Base-by-base conservation (phyloP, 805 yeast genomes). In the Cyberlindnera misumaiensis region DNA sequence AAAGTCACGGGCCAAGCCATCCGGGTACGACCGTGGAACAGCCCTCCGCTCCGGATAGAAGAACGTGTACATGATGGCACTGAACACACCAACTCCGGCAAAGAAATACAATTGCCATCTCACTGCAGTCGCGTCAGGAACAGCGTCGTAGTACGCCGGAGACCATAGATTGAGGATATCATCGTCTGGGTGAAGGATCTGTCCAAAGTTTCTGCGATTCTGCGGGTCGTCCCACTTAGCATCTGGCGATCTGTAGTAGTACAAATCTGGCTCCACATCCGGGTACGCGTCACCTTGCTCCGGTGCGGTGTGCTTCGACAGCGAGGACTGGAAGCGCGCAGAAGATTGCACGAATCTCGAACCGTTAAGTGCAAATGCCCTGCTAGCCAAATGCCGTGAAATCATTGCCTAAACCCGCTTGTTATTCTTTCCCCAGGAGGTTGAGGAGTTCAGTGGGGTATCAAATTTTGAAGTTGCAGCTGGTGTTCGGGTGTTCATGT, bases 101-200 rank as follows among this genome's bases (percentile, higher is more conserved):
- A 81, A 73, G 60, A 81, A 81, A 7, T 65, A 54, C n/a, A 63
- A 63, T 46, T 78, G 72, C 58, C 75, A 75, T 49, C 62, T 69
- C 38, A 77, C 59, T 1, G 95, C 94, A 25, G 74, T 70, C 33
- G 60, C 55, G 60, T 83, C 81, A 29, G 73, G 64, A 26, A 77
- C 82, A 28, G 67, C 59, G 49, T 78, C 77, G 58, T 68, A 76
- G 54, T 78, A 72, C 54, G 85, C 94, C 11, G 95, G 93, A 8
- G 95, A 75, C 95, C 95, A 85, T 70, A 83, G 72, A 59, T 85
- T 89, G 54, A 79, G 68, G 59, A 75, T 64, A 55, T 85, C 95
- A 48, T 80, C 83, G 51, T 79, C 75, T 39, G 78, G 75, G 57
- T 78, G 79, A 47, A 84, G 59, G 22, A 87, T 84, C 45, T 85